phyloP scores from a whole-genome alignment of 768 basidiomycete species.

The Tylopilus vinaceipallidus region DNA sequence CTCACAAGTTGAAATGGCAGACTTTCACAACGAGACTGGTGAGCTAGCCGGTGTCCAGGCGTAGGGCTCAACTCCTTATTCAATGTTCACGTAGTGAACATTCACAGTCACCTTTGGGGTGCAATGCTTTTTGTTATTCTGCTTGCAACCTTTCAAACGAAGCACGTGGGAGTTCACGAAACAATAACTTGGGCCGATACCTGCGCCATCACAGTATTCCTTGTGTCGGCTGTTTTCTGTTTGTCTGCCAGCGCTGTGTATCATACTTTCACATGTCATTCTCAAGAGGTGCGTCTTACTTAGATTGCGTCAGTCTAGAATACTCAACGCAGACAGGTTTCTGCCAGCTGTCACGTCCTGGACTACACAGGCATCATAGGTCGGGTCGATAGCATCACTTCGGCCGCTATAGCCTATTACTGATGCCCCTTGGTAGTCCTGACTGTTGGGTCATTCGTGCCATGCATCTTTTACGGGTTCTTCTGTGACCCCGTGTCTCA shows the following conservation, averaged over 20 bases:
- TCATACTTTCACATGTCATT: constrained; percentile 75
- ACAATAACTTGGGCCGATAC: constrained; percentile 61
- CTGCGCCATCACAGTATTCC: constrained; percentile 60
- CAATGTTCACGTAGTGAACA: constrained; percentile 60
- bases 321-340: constrained; percentile 43
- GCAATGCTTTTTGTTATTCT: constrained; percentile 59
- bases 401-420: background rate
- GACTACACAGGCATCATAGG: constrained; percentile 82
- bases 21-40: constrained; percentile 81
- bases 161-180: constrained; percentile 50
- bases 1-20: constrained; percentile 37
- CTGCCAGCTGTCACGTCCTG: constrained; percentile 57
- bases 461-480: constrained; percentile 76
- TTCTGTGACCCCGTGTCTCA: constrained; percentile 59
- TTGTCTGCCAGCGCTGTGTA: constrained; percentile 68
- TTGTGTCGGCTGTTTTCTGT: constrained; percentile 71
- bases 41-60: constrained; percentile 9
- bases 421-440: constrained; percentile 40
- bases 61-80: constrained; percentile 7
- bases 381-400: constrained; percentile 27
- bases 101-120: constrained; percentile 78
- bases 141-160: constrained; percentile 50
- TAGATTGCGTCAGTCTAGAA: background rate
- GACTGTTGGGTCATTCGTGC: constrained; percentile 76
- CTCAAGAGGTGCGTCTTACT: constrained; percentile 49